A percentile compares a stretch with the other conserved stretches of the same genome.
Conservation (phyloP, 1,284 basidiomycete genomes). For the Ustilago hordei region DNA sequence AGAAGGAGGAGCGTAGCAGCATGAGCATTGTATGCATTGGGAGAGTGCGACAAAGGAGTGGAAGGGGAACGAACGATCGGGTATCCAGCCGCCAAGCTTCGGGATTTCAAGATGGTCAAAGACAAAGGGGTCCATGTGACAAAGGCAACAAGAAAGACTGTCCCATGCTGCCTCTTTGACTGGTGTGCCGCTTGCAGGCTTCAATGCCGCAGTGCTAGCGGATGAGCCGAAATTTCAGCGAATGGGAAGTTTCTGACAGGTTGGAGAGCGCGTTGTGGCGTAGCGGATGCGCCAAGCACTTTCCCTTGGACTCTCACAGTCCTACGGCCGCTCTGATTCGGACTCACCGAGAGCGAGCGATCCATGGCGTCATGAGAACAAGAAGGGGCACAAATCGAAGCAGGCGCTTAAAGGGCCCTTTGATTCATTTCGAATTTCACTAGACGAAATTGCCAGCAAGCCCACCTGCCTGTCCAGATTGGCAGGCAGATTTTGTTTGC, state of each 20-base stretch:
- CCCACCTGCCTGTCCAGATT: not conserved
- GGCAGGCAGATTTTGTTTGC: not conserved
- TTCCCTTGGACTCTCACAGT: constrained; percentile 3
- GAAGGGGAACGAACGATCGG: constrained; percentile 2
- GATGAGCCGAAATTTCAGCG: not conserved
- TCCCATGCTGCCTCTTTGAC: not conserved
- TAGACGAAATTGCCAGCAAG: constrained; percentile 6
- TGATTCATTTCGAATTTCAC: constrained; percentile 2
- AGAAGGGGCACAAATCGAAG: not conserved
- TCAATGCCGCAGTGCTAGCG: not conserved
- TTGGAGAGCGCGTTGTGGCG: not conserved
- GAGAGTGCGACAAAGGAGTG: constrained; percentile 3
- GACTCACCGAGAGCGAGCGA: not conserved
- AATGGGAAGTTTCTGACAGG: not conserved
- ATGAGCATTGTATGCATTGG: not conserved
- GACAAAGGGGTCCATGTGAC: constrained; percentile 4
- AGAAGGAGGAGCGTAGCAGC: no score
- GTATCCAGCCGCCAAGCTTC: not conserved
- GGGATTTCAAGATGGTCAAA: not conserved
- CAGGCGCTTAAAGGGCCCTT: not conserved
- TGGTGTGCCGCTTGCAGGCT: not conserved
- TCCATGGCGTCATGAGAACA: not conserved
- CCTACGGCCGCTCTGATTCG: not conserved
- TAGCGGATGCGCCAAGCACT: constrained; percentile 1
- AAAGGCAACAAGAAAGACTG: not conserved